phyloP scores from a whole-genome alignment of 805 yeast genomes.

The Monosporozyma yasuniensis region DNA sequence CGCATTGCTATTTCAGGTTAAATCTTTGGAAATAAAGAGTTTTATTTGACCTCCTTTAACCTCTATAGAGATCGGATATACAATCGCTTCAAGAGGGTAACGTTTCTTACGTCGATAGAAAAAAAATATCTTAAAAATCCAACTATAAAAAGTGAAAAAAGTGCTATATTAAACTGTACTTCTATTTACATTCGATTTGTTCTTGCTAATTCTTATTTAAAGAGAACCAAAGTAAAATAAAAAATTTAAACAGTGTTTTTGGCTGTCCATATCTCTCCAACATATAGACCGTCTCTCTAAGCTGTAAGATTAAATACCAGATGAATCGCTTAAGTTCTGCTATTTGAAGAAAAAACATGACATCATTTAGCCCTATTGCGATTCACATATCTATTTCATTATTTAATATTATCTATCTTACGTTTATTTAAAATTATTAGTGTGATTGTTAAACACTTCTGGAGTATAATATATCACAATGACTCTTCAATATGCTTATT shows the following conservation, averaged over 20 bases:
- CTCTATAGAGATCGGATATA: not conserved
- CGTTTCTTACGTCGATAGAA: not conserved
- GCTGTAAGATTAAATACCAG: conserved; percentile 17
- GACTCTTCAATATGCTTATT: too few species aligned
- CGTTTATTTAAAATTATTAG: too few species aligned
- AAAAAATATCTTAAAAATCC: not conserved
- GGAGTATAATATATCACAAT: too few species aligned
- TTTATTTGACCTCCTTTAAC: too few species aligned
- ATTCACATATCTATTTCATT: conserved; percentile 14
- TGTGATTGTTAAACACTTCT: too few species aligned
- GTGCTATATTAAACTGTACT: not conserved
- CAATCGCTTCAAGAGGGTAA: not conserved
- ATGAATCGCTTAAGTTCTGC: conserved; percentile 25
- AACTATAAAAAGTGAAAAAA: not conserved
- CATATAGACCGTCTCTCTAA: conserved; percentile 24
- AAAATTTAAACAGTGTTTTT: conserved; percentile 19
- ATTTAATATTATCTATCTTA: not conserved
- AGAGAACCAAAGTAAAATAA: conserved; percentile 1
- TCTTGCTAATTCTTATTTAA: not conserved
- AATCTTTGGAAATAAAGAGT: too few species aligned
- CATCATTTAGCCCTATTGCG: conserved; percentile 20
- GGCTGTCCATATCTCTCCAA: conserved; percentile 22
- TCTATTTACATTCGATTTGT: not conserved
- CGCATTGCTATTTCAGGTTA: too few species aligned
- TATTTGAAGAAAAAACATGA: conserved; percentile 6